Base-by-base conservation (phyloP, 192 early-diverging fungal genomes). In the Coemansia sp. region DNA sequence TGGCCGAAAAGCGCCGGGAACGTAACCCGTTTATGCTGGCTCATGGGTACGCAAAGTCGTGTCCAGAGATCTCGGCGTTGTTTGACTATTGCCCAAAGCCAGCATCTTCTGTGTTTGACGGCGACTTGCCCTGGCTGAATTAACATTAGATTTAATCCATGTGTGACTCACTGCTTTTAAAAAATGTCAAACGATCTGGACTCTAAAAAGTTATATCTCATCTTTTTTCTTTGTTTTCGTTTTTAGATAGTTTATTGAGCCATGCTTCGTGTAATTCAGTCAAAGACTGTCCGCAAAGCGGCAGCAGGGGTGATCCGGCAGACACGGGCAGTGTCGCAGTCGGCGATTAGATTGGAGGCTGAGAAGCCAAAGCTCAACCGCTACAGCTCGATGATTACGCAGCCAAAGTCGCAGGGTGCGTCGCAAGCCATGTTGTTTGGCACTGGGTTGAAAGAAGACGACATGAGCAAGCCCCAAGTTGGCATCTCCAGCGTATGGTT, bases 401-500 rank as follows among this genome's bases (percentile, higher is more conserved):
- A 98, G 81, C 89, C 92, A 59, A 96, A 95, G 74, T 83, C 91
- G 19, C 94, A 95, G 75, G 96, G 96, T 54, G 94, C 95, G 25
- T 91, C 93, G 57, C 97, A 99, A 80, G 97, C 97, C 3, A 95
- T 97, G 94, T 87, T 99, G 67, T 90, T 94, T 69, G 97, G 89
- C n/a, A 97, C 94, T 4, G 97, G 97, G 22, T 76, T 99, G 61
- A 87, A 85, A 52, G 86, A 89, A 23, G 84, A 77, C 4, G 91
- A 96, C 60, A 85, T 99, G 84, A 74, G 72, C 62, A 89, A 92
- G 73, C 87, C 94, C 17, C 95, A 97, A 83, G 93, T 99, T 27
- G 97, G 97, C 35, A 99, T 99, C 68, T 87, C 93, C 7, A 91
- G 89, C 80, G 95, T 99, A 83, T 95, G 95, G 94, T 97, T 94